These are phyloP conservation scores for Aspergillus neotritici DNA, from an alignment of 2,329 filamentous ascomycete species.

Conservation along the genomic window DNA sequence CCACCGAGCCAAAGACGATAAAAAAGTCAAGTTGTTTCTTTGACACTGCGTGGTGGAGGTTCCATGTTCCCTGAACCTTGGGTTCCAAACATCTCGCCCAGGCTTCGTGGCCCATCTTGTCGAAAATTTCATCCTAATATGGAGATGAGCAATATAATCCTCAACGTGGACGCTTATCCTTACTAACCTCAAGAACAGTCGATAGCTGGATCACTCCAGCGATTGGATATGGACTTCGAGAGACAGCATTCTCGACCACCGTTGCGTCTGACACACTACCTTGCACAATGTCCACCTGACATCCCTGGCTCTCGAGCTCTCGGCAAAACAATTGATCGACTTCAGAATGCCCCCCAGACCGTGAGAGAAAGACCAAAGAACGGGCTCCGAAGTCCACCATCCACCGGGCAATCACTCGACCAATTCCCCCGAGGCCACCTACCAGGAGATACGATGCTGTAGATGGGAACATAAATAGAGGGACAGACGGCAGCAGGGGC, in stretches of 20 bases:
- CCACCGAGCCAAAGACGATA: conserved; percentile 16
- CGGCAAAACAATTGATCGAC: background rate
- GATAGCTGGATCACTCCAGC: conserved; percentile 5
- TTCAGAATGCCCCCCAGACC: conserved; percentile 26
- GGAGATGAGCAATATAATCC: background rate
- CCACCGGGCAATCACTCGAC: conserved; percentile 46
- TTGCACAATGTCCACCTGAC: conserved; percentile 40
- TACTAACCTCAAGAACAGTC: conserved; percentile 1
- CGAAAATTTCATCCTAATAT: conserved; percentile 11
- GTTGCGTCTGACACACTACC: conserved; percentile 1
- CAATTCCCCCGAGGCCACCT: conserved; percentile 54
- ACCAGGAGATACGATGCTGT: conserved; percentile 49
- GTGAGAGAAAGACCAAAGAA: conserved; percentile 49
- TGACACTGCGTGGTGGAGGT: conserved; percentile 9
- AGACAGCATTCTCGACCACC: background rate
- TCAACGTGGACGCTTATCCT: no score
- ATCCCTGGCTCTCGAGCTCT: conserved; percentile 28
- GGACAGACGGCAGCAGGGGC: background rate
- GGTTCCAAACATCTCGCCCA: conserved; percentile 4
- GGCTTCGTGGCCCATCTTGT: conserved; percentile 8
- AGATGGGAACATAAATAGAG: conserved; percentile 1
- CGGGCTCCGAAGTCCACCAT: conserved; percentile 46
- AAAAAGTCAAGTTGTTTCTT: conserved; percentile 16
- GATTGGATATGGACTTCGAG: background rate
- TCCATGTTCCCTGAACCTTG: conserved; percentile 13